These are phyloP conservation scores for Stentor coeruleus DNA, from an alignment of 73 alveolate genomes.

Conservation along the genomic window DNA sequence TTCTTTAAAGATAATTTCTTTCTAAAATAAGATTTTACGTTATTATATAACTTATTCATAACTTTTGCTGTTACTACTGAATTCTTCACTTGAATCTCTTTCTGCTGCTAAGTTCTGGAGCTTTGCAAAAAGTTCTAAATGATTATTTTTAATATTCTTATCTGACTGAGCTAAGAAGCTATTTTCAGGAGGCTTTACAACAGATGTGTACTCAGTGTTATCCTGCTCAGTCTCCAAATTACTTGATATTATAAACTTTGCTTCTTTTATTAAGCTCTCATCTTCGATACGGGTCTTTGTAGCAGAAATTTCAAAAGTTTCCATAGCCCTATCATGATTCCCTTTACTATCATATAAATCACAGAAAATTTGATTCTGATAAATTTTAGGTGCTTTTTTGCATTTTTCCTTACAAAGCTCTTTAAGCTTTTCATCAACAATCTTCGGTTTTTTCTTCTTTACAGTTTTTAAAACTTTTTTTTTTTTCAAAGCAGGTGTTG, in stretches of 20 bases:
- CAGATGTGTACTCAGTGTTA: neutral
- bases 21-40: too few relatives aligned
- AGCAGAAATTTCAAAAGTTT: neutral
- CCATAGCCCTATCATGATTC: slow-evolving; percentile 14
- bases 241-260: neutral
- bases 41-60: too few relatives aligned
- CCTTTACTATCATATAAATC: slow-evolving; percentile 13
- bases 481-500: neutral
- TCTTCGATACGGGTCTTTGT: neutral
- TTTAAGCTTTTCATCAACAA: neutral
- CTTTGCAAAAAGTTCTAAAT: neutral
- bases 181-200: neutral
- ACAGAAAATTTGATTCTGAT: neutral
- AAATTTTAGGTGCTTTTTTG: slow-evolving; percentile 8
- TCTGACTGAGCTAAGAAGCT: neutral
- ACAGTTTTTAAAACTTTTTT: neutral
- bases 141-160: neutral
- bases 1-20: too few relatives aligned
- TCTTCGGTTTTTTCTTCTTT: neutral
- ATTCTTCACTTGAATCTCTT: too few relatives aligned
- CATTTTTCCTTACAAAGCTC: neutral
- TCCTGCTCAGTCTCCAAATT: neutral
- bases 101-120: neutral
- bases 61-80: too few relatives aligned
- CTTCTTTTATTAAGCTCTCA: neutral